Base-by-base conservation (phyloP, 768 basidiomycete genomes). In the Calocybe cyanea region DNA sequence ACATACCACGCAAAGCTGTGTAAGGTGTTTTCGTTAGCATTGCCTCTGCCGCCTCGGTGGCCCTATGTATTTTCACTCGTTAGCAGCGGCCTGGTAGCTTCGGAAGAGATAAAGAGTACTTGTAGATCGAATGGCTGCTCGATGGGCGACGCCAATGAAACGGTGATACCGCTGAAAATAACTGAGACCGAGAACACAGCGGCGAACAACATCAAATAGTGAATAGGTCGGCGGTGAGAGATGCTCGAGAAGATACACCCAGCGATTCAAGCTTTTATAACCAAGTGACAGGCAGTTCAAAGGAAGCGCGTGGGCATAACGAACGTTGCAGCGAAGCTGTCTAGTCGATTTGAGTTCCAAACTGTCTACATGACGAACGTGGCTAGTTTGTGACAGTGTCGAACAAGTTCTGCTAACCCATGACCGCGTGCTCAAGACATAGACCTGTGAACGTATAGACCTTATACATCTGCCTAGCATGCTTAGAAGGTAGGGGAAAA, bases 31-130 rank as follows among this genome's bases (percentile, higher is more conserved):
- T 91, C 87, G 24, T 84, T 71, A 4, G 79, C 76, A 57, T 85
- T 81, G 14, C 87, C 87, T 59, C 88, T 75, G 50, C 84, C 81
- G 24, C 88, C 88, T 41, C 87, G 78, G 61, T 87, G 86, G 14
- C 78, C 85, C 85, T 87, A 45, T 18, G 13, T 19, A 18, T 11
- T 11, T 6, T 6, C 35, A 11, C 19, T 21, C 15, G 14, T 42
- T 38, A 42, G 43, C 25, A 5, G 33, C 9, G 9, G 20, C 19
- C 9, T 11, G 10, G 10, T 2, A 10, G 15, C 4, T 17, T 24
- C 2, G 21, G 1, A 15, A 37, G 4, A 5, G 10, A 41, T 40
- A 8, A 24, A 43, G 31, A 8, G 31, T 49, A 47, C 41, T 38
- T 53, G 51, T 3, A 55, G 23, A 23, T 52, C 45, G 17, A 53